phyloP scores from a whole-genome alignment of 1,284 basidiomycete genomes.

The Leccinum holopus region DNA sequence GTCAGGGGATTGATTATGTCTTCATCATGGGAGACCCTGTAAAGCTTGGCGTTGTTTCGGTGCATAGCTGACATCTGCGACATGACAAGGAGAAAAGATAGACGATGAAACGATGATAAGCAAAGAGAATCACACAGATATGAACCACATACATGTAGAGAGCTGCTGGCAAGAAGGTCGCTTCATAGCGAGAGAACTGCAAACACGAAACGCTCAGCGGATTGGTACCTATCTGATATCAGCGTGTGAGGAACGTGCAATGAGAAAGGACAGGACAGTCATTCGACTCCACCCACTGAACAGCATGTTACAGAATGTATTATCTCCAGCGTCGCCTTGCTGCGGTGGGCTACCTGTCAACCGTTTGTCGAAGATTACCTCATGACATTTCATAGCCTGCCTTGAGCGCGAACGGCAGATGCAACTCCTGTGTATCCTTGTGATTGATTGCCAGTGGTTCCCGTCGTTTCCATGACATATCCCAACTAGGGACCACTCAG shows the following conservation, averaged over 20 bases:
- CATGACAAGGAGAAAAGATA: constrained; percentile 5
- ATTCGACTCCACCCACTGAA: background rate
- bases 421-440: background rate
- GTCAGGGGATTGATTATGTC: constrained; percentile 54
- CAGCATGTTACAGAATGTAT: background rate
- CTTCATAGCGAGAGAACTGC: background rate
- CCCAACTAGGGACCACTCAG: too few species aligned
- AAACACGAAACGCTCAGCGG: background rate
- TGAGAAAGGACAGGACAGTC: background rate
- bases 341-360: background rate
- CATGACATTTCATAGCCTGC: constrained; percentile 21
- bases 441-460: too few species aligned
- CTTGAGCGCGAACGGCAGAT: background rate
- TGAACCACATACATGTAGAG: background rate
- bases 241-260: background rate
- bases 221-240: background rate
- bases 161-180: background rate
- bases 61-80: constrained; percentile 39
- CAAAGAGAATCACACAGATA: background rate
- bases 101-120: background rate
- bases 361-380: background rate
- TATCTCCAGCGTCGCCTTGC: background rate
- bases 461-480: too few species aligned
- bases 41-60: constrained; percentile 70
- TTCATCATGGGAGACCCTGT: constrained; percentile 51